Conservation (phyloP, 345 rosid genomes). For the Eucalyptus regnans region DNA sequence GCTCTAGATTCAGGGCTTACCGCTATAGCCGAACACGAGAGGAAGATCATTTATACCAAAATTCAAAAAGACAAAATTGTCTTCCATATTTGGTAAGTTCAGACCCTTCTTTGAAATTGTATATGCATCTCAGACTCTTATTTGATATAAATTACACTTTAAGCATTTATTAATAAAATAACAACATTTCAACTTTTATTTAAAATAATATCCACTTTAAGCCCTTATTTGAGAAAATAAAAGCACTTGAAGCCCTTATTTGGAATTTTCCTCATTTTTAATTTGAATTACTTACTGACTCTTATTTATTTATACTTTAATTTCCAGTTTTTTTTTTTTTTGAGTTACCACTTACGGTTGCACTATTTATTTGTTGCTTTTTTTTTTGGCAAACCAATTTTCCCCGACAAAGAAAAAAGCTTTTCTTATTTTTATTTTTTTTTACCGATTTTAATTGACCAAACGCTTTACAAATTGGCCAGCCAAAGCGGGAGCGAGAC, state of each 20-base stretch:
- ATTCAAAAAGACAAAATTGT: rapidly evolving
- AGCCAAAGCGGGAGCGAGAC: constrained; percentile 34
- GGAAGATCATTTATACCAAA: no score
- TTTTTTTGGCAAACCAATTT: neutral
- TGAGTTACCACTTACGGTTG: neutral
- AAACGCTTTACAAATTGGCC: neutral
- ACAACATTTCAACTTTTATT: rapidly evolving
- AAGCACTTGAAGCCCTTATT: rapidly evolving
- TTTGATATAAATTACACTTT: no score
- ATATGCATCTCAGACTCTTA: no score
- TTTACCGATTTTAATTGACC: neutral
- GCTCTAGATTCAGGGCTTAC: no score
- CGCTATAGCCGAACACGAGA: no score
- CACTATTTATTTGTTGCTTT: neutral
- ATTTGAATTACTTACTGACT: rapidly evolving
- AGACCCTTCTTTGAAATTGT: rapidly evolving
- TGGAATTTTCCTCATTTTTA: no score
- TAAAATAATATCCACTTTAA: no score
- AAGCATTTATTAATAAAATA: rapidly evolving
- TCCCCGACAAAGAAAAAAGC: neutral
- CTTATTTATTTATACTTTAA: neutral
- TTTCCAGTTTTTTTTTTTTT: no score
- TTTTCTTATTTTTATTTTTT: neutral
- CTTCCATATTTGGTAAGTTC: rapidly evolving
- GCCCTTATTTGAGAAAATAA: no score